Percentiles rank a stretch among this genome's conserved stretches.
These are phyloP conservation scores for Erodium chrysanthum DNA, from an alignment of 441 rosid genomes.

Conservation along the genomic window DNA sequence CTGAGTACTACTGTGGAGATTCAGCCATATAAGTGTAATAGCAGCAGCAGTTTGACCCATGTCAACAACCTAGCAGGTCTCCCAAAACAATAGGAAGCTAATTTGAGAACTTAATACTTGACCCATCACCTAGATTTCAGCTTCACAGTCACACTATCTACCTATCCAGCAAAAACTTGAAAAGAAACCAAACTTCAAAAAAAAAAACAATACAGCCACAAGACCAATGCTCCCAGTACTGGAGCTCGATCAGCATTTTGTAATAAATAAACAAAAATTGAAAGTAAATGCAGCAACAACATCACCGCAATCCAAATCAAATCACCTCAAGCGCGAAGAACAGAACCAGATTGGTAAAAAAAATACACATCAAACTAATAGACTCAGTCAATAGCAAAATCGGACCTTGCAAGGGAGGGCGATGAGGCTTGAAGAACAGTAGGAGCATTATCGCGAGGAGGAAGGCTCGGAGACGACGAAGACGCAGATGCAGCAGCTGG, in stretches of 20 bases:
- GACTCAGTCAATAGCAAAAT: constrained; percentile 1
- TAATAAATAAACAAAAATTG: neutral
- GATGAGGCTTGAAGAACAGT: constrained; percentile 29
- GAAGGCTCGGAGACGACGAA: constrained; percentile 36
- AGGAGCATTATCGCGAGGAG: constrained; percentile 35
- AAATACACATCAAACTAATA: neutral
- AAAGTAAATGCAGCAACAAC: constrained; percentile 17
- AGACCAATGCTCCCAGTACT: neutral
- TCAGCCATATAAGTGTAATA: neutral
- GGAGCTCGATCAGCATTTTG: neutral
- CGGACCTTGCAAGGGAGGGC: constrained; percentile 63
- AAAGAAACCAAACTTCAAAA: neutral
- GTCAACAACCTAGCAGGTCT: neutral
- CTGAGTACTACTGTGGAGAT: neutral
- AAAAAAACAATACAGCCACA: neutral
- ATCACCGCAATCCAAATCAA: neutral
- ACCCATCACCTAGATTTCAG: neutral
- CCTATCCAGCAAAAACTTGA: neutral
- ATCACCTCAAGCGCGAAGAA: constrained; percentile 7
- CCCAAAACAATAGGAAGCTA: neutral
- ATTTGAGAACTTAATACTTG: neutral
- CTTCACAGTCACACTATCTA: neutral
- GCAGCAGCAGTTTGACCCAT: neutral
- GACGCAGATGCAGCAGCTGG: constrained; percentile 32
- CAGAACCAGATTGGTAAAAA: constrained; percentile 6